Percentiles rank a stretch among this genome's conserved stretches.
Evolutionary conservation across 73 alveolate genomes (phyloP).

Genomic region (Paramecium caudatum): DNA sequence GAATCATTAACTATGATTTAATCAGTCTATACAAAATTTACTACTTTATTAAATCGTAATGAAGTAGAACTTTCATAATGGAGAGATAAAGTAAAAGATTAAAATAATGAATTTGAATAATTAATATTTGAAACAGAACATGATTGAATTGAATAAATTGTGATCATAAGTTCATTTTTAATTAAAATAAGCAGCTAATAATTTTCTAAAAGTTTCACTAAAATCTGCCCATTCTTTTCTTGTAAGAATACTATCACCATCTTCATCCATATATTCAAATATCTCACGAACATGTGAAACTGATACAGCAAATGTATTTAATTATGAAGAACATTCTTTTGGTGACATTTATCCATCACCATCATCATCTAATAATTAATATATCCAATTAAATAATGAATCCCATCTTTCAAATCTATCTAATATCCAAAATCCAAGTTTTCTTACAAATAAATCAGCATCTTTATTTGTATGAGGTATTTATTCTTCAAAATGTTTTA

Average conservation of each 20-base stretch:
- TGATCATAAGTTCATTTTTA: neutral
- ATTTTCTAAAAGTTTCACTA: constrained; percentile 38
- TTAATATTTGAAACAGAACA: constrained; percentile 65
- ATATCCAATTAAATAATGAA: constrained; percentile 44
- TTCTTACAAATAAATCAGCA: constrained; percentile 54
- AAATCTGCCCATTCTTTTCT: constrained; percentile 53
- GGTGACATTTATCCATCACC: constrained; percentile 52
- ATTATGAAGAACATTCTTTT: constrained; percentile 16
- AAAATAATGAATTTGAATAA: constrained; percentile 55
- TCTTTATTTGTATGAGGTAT: neutral
- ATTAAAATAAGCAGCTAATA: constrained; percentile 24
- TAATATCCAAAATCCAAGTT: constrained; percentile 36
- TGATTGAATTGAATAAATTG: constrained; percentile 48
- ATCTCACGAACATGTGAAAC: constrained; percentile 24
- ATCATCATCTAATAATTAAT: constrained; percentile 63
- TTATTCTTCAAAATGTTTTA: constrained; percentile 10
- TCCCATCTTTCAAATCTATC: constrained; percentile 64
- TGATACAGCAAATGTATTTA: constrained; percentile 18
- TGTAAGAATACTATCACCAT: constrained; percentile 17
- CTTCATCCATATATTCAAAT: constrained; percentile 63
- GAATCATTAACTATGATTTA: constrained; percentile 12
- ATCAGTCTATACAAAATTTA: neutral
- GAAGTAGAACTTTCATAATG: constrained; percentile 4
- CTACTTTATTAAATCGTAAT: constrained; percentile 8
- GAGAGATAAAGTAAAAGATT: constrained; percentile 27